A percentile compares a stretch with the other conserved stretches of the same genome.
Evolutionary conservation across 2,329 filamentous ascomycete genomes (phyloP).

Genomic region (Colletotrichum echinochloae): DNA sequence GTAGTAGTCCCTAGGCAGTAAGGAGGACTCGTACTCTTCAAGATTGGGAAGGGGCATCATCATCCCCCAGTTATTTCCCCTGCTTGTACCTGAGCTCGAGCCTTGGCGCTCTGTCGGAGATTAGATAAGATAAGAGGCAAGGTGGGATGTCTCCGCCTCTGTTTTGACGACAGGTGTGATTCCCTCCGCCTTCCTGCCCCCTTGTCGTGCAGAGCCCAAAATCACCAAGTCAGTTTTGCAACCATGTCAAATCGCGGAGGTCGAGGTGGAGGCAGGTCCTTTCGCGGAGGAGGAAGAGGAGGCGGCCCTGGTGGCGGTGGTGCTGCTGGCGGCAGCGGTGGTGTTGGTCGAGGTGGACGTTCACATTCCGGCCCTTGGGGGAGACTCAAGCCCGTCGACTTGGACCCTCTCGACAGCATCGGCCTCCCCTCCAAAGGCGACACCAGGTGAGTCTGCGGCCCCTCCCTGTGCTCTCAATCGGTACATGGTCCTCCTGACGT

Average conservation of each 20-base stretch:
- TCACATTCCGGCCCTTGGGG: slow-evolving; percentile 70
- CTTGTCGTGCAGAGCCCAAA: background rate
- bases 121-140: slow-evolving; percentile 40
- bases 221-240: background rate
- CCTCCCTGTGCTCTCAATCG: background rate
- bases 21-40: background rate
- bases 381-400: slow-evolving; percentile 77
- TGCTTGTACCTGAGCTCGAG: slow-evolving; percentile 1
- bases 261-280: slow-evolving; percentile 10
- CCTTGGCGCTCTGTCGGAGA: slow-evolving; percentile 30
- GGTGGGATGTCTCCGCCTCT: slow-evolving; percentile 36
- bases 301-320: background rate
- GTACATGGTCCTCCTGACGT: slow-evolving; percentile 25
- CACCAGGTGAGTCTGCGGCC: slow-evolving; percentile 68
- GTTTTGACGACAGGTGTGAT: slow-evolving; percentile 32
- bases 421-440: slow-evolving; percentile 94
- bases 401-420: slow-evolving; percentile 83
- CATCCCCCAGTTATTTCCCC: background rate
- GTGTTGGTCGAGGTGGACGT: slow-evolving; percentile 46
- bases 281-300: slow-evolving; percentile 20
- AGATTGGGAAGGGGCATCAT: background rate
- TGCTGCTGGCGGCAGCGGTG: background rate
- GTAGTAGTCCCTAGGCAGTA: too few relatives aligned
- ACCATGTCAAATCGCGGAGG: slow-evolving; percentile 35
- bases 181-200: slow-evolving; percentile 1